These are phyloP conservation scores for Quaeritorhiza haematococci DNA, from an alignment of 371 early-diverging fungal genomes.

Conservation along the genomic window DNA sequence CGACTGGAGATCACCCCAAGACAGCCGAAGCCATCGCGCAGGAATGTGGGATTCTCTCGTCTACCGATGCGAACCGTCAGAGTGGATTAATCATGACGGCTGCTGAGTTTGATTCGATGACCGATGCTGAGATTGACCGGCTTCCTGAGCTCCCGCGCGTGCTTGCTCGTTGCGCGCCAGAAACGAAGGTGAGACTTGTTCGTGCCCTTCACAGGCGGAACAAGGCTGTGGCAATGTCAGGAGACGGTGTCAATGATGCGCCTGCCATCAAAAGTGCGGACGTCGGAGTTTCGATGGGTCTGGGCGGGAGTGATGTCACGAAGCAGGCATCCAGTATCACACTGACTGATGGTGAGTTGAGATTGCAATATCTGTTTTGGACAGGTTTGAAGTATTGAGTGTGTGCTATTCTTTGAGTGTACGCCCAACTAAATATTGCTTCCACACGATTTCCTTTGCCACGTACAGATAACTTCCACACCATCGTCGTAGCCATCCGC, in stretches of 20 bases:
- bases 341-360: constrained; percentile 64
- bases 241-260: constrained; percentile 92
- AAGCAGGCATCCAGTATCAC: constrained; percentile 90
- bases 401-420: too few relatives aligned
- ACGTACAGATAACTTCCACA: constrained; percentile 62
- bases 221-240: constrained; percentile 76
- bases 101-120: constrained; percentile 68
- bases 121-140: constrained; percentile 62
- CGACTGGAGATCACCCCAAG: constrained; percentile 95
- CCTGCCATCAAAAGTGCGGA: constrained; percentile 88
- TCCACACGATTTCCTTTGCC: too few relatives aligned
- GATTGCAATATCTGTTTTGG: background rate
- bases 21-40: constrained; percentile 94
- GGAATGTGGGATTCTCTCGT: constrained; percentile 84
- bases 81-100: constrained; percentile 69
- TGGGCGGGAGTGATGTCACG: constrained; percentile 85
- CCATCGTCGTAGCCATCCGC: constrained; percentile 74
- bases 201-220: constrained; percentile 60
- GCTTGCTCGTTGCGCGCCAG: constrained; percentile 82
- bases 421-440: too few relatives aligned
- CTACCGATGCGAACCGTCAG: constrained; percentile 28
- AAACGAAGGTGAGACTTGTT: constrained; percentile 84
- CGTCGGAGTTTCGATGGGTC: constrained; percentile 91
- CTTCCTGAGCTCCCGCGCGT: constrained; percentile 74
- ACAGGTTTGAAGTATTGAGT: background rate